These are phyloP conservation scores for Lepidium aucheri DNA, from an alignment of 345 rosid genomes.

Conservation along the genomic window DNA sequence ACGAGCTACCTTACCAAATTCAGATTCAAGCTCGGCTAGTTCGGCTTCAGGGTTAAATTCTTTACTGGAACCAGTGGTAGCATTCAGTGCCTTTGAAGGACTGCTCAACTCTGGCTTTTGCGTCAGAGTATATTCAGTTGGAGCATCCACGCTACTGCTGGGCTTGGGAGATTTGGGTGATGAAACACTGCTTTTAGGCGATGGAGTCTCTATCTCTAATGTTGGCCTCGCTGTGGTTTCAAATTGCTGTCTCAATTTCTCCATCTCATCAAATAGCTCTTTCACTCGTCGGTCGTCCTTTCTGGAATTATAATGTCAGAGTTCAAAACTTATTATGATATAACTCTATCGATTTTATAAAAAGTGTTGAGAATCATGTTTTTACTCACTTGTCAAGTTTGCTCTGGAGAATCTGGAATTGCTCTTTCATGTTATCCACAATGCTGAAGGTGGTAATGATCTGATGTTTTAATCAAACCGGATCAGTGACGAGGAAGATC, in stretches of 20 bases:
- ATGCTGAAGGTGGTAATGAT: slow-evolving; percentile 86
- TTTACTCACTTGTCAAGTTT: slow-evolving; percentile 46
- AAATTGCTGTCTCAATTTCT: slow-evolving; percentile 59
- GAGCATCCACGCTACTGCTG: slow-evolving; percentile 22
- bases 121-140: slow-evolving; percentile 18
- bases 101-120: slow-evolving; percentile 30
- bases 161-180: slow-evolving; percentile 29
- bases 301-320: slow-evolving; percentile 38
- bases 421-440: slow-evolving; percentile 86
- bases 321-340: not conserved
- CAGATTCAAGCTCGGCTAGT: slow-evolving; percentile 83
- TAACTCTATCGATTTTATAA: not conserved
- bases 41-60: slow-evolving; percentile 54
- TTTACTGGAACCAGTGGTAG: slow-evolving; percentile 20
- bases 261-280: slow-evolving; percentile 73
- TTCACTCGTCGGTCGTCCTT: slow-evolving; percentile 52
- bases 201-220: slow-evolving; percentile 63
- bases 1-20: slow-evolving; percentile 68
- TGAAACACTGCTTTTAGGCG: slow-evolving; percentile 25
- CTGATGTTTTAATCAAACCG: slow-evolving; percentile 32
- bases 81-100: slow-evolving; percentile 18
- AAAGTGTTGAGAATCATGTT: not conserved
- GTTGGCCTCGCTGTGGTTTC: slow-evolving; percentile 82
- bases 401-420: slow-evolving; percentile 48
- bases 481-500: not conserved